Evolutionary conservation across 495 filamentous ascomycete genomes (phyloP).

Genomic region (Poronia punctata): DNA sequence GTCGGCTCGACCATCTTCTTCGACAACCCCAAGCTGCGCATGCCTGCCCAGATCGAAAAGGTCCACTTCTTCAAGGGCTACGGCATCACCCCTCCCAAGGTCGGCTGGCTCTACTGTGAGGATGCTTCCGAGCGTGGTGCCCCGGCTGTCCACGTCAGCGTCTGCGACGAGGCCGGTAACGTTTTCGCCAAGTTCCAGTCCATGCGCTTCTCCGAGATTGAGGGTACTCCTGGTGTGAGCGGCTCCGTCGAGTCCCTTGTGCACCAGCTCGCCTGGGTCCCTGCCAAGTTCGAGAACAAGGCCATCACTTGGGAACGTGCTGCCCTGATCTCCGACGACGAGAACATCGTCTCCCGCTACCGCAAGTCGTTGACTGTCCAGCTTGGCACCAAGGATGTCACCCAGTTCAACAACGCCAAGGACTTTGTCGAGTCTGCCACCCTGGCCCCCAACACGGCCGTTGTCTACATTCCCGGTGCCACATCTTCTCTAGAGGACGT

Average conservation of each 20-base stretch:
- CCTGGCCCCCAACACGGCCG: conserved; percentile 14
- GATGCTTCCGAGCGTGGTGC: conserved; percentile 9
- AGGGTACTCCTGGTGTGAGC: conserved; percentile 24
- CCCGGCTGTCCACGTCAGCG: conserved; percentile 10
- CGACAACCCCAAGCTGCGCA: conserved; percentile 33
- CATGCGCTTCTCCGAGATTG: conserved; percentile 37
- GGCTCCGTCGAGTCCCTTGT: conserved; percentile 26
- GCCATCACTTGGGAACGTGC: conserved; percentile 18
- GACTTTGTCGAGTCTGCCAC: neutral
- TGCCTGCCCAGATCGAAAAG: conserved; percentile 31
- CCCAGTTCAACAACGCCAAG: conserved; percentile 4
- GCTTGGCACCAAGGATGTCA: conserved; percentile 1
- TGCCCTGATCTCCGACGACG: conserved; percentile 18
- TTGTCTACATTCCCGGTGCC: conserved; percentile 17
- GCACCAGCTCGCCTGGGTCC: conserved; percentile 32
- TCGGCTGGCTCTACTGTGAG: conserved; percentile 24
- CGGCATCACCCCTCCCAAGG: conserved; percentile 9
- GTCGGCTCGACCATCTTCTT: conserved; percentile 40
- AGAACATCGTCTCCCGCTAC: conserved; percentile 9
- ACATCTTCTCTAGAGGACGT: conserved; percentile 4
- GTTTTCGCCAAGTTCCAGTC: conserved; percentile 22
- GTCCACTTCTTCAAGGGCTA: conserved; percentile 13
- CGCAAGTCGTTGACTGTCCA: conserved; percentile 1
- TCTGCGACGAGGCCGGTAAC: conserved; percentile 21
- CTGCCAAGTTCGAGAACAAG: conserved; percentile 19